Evolutionary conservation across 768 basidiomycete species (phyloP).

Genomic region (Rhodocollybia butyracea): DNA sequence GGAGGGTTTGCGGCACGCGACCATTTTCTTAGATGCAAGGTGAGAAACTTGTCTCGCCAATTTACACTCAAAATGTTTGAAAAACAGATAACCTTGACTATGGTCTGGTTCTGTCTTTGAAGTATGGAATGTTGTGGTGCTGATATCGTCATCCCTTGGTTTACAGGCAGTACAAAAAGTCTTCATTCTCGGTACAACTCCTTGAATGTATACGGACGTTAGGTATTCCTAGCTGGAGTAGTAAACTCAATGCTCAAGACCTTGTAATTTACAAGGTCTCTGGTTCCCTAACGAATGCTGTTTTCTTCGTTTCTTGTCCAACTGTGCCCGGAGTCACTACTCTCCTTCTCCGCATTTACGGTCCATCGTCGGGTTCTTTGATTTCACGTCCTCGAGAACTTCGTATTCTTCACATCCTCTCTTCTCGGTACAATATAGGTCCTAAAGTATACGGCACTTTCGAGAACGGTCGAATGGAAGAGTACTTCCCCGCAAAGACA

Average conservation of each 20-base stretch:
- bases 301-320: slow-evolving; percentile 90
- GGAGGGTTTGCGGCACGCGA: slow-evolving; percentile 60
- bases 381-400: slow-evolving; percentile 89
- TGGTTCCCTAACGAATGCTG: slow-evolving; percentile 91
- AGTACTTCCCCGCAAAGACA: slow-evolving; percentile 89
- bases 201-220: slow-evolving; percentile 54
- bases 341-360: slow-evolving; percentile 88
- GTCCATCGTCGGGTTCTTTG: slow-evolving; percentile 77
- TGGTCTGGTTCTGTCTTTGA: slow-evolving; percentile 32
- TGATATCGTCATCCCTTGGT: slow-evolving; percentile 17
- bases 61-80: slow-evolving; percentile 28
- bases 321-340: slow-evolving; percentile 49
- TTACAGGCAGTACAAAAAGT: slow-evolving; percentile 62
- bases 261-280: slow-evolving; percentile 78
- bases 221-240: slow-evolving; percentile 57
- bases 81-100: slow-evolving; percentile 31
- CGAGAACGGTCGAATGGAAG: slow-evolving; percentile 91
- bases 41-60: slow-evolving; percentile 41
- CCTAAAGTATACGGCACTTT: slow-evolving; percentile 94
- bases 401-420: slow-evolving; percentile 84
- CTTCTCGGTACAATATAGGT: slow-evolving; percentile 83
- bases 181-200: slow-evolving; percentile 50
- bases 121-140: slow-evolving; percentile 11
- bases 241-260: slow-evolving; percentile 41
- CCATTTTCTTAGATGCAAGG: slow-evolving; percentile 62